A percentile compares a stretch with the other conserved stretches of the same genome.
Evolutionary conservation across 2,329 filamentous ascomycete genomes (phyloP).

Genomic region (Ambrosiella cleistominuta): DNA sequence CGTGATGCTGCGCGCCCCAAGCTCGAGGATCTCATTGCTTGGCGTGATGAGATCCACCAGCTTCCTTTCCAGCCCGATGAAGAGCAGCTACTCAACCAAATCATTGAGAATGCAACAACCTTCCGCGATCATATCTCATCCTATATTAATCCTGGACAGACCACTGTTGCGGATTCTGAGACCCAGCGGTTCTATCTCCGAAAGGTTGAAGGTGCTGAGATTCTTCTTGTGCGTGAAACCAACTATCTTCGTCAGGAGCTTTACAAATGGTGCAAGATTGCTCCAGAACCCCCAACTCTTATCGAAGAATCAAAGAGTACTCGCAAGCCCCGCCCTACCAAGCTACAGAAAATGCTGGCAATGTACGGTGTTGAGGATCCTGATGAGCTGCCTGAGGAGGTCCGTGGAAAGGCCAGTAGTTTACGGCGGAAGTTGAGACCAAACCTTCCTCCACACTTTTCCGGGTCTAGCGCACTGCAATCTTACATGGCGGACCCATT

Average conservation of each 20-base stretch:
- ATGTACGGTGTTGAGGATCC: conserved; percentile 79
- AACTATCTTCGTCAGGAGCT: conserved; percentile 94
- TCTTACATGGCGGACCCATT: conserved; percentile 15
- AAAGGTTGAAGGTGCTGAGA: conserved; percentile 93
- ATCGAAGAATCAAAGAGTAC: conserved; percentile 80
- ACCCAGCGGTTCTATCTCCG: conserved; percentile 78
- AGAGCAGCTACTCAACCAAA: conserved; percentile 67
- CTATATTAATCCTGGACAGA: conserved; percentile 76
- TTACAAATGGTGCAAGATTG: conserved; percentile 86
- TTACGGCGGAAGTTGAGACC: conserved; percentile 54
- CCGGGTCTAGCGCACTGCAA: conserved; percentile 8
- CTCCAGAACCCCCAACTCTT: conserved; percentile 68
- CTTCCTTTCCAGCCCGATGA: conserved; percentile 94
- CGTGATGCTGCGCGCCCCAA: conserved; percentile 91
- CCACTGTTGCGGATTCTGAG: conserved; percentile 18
- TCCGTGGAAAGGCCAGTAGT: conserved; percentile 60
- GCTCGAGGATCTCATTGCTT: conserved; percentile 68
- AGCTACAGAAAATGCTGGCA: conserved; percentile 85
- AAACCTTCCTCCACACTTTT: conserved; percentile 22
- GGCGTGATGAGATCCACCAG: conserved; percentile 63
- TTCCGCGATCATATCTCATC: conserved; percentile 70
- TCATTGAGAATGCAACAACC: conserved; percentile 66
- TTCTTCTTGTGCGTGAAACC: conserved; percentile 80
- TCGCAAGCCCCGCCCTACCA: conserved; percentile 86
- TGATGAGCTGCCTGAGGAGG: conserved; percentile 70